Conservation (phyloP, 2,329 filamentous ascomycete species). For the Claviceps fusiformis region DNA sequence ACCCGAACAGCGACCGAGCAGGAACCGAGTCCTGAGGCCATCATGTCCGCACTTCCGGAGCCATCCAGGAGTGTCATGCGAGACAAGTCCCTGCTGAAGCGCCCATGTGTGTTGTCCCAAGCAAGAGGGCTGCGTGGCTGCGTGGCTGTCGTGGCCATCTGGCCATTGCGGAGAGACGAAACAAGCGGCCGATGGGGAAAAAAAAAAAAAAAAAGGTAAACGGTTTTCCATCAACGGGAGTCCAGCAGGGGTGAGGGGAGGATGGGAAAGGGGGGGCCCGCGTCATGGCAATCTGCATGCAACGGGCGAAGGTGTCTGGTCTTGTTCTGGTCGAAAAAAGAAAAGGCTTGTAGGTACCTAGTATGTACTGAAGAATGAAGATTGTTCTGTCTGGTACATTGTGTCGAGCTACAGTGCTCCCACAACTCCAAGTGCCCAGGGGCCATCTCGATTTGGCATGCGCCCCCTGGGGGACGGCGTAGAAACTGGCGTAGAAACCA, state of each 20-base stretch:
- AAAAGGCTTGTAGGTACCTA: neutral
- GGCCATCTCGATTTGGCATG: constrained; percentile 1
- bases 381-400: neutral
- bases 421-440: neutral
- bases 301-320: neutral
- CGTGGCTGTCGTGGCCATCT: neutral
- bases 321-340: neutral
- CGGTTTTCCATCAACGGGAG: constrained; percentile 1
- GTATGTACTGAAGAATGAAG: neutral
- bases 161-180: neutral
- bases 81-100: neutral
- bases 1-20: neutral
- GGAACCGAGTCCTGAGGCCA: neutral
- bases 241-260: neutral
- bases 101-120: neutral
- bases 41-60: neutral
- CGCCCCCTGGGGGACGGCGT: neutral
- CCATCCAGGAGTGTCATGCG: neutral
- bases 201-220: neutral
- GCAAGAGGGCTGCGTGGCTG: neutral
- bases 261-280: neutral
- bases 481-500: neutral
- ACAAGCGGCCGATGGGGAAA: neutral
- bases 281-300: neutral
- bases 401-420: neutral